phyloP scores from a whole-genome alignment of 306 rosid genomes.

The Castanea mollissima region DNA sequence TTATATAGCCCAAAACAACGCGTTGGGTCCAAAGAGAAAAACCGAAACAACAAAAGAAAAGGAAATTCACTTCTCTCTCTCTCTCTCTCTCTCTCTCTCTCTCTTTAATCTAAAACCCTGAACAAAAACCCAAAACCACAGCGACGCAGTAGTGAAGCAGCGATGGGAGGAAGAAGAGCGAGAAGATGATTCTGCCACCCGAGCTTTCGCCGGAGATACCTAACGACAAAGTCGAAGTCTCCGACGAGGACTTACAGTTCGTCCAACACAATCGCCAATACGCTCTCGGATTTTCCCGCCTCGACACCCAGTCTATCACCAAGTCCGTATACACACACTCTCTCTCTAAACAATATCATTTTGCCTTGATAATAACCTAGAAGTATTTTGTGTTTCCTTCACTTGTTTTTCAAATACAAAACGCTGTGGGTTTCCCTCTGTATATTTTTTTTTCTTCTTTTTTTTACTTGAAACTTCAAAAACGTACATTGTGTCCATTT shows the following conservation, averaged over 20 bases:
- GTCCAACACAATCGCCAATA: slow-evolving; percentile 56
- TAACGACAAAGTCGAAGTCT: slow-evolving; percentile 76
- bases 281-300: slow-evolving; percentile 59
- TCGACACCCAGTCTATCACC: slow-evolving; percentile 80
- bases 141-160: not conserved
- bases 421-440: too few species aligned
- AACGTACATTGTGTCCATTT: too few species aligned
- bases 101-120: slow-evolving; percentile 12
- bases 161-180: slow-evolving; percentile 43
- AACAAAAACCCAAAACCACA: not conserved
- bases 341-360: not conserved
- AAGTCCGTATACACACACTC: slow-evolving; percentile 50
- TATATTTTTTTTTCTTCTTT: too few species aligned
- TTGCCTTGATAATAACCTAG: not conserved
- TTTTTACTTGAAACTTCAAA: too few species aligned
- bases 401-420: too few species aligned
- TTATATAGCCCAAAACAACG: too few species aligned
- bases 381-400: too few species aligned
- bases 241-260: slow-evolving; percentile 78
- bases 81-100: too few species aligned
- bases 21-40: too few species aligned
- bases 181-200: slow-evolving; percentile 74
- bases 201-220: slow-evolving; percentile 80
- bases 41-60: too few species aligned
- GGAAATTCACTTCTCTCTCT: too few species aligned